phyloP scores from a whole-genome alignment of 495 filamentous ascomycete genomes.

The Aspergillus asperescens region DNA sequence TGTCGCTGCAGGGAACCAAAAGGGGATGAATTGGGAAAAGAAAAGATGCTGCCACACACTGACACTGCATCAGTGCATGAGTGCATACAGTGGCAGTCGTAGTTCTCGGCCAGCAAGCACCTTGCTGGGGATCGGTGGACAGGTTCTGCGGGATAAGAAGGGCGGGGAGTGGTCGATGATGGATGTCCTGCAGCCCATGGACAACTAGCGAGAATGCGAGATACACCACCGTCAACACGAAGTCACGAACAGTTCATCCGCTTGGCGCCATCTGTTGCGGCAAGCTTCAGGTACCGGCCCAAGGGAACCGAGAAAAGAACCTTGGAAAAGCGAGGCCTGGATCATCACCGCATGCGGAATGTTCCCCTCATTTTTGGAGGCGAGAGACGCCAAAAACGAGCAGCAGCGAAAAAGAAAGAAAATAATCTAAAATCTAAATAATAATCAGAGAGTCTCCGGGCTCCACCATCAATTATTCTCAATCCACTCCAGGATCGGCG shows the following conservation, averaged over 20 bases:
- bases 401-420: not conserved
- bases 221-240: no score
- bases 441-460: not conserved
- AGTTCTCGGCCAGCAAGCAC: not conserved
- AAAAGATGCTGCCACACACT: not conserved
- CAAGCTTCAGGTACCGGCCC: constrained; percentile 15
- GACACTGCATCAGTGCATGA: no score
- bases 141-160: no score
- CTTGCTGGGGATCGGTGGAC: not conserved
- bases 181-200: no score
- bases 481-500: constrained; percentile 30
- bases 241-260: not conserved
- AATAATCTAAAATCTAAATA: not conserved
- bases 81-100: no score
- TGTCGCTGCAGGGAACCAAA: constrained; percentile 7
- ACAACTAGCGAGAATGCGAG: no score
- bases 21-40: constrained; percentile 6
- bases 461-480: not conserved
- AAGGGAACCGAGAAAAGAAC: constrained; percentile 6
- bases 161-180: no score
- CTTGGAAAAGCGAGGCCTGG: no score
- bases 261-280: constrained; percentile 38
- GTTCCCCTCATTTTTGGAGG: not conserved
- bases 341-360: no score
- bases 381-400: not conserved